Evolutionary conservation across 306 rosid species (phyloP).

Genomic region (Alnus rubra): DNA sequence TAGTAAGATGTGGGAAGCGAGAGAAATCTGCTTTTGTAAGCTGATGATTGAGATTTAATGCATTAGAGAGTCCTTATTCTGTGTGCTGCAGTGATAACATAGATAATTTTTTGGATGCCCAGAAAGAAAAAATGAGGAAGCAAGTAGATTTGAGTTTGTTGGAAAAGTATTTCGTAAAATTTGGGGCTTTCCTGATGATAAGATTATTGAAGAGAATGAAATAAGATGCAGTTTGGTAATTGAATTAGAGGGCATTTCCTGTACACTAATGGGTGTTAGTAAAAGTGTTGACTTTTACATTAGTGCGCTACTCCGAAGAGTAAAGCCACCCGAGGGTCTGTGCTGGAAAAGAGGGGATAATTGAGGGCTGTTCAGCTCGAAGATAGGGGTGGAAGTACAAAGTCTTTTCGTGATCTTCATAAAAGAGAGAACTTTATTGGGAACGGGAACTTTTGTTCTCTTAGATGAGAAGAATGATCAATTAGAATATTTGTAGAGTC

Average conservation of each 20-base stretch:
- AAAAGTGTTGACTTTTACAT: constrained; percentile 1
- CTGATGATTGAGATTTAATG: neutral
- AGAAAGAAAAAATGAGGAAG: neutral
- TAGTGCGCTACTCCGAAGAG: neutral
- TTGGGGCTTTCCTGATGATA: neutral
- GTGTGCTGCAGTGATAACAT: neutral
- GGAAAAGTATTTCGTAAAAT: neutral
- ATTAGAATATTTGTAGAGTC: neutral
- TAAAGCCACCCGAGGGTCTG: constrained; percentile 1
- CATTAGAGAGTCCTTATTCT: neutral
- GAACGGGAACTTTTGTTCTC: neutral
- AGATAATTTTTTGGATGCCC: neutral
- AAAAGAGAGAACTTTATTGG: neutral
- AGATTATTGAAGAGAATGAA: neutral
- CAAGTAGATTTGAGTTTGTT: neutral
- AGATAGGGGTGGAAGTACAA: neutral
- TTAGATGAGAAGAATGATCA: neutral
- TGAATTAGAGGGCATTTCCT: neutral
- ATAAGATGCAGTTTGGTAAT: constrained; percentile 4
- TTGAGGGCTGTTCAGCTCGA: neutral
- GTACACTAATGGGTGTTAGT: constrained; percentile 10
- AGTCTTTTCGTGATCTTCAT: neutral
- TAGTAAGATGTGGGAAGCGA: neutral
- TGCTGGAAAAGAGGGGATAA: neutral
- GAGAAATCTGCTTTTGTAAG: neutral